Conservation (phyloP, 208 protist genomes). For the Trypanosoma vivax region DNA sequence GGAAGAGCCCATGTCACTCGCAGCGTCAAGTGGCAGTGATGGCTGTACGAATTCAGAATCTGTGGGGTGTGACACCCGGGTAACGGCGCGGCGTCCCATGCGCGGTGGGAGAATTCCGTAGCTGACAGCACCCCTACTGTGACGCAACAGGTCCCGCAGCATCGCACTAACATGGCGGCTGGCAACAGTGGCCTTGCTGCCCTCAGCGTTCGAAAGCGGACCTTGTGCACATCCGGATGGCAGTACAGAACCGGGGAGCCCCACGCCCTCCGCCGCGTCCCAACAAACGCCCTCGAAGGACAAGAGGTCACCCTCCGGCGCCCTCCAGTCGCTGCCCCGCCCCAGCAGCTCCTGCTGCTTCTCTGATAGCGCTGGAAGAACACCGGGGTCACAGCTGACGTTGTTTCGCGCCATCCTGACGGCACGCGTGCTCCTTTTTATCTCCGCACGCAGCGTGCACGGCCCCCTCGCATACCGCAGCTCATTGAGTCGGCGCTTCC, state of each 20-base stretch:
- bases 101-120: neutral
- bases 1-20: neutral
- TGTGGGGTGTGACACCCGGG: too few relatives aligned
- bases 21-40: neutral
- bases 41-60: too few relatives aligned
- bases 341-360: neutral
- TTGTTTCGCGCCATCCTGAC: neutral
- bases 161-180: neutral
- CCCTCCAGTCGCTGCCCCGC: neutral
- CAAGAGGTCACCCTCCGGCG: neutral
- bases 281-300: neutral
- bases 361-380: neutral
- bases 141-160: neutral
- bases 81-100: too few relatives aligned
- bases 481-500: neutral
- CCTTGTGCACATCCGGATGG: neutral
- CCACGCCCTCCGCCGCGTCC: too few relatives aligned
- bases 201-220: neutral
- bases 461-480: neutral
- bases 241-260: too few relatives aligned
- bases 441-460: slow-evolving; percentile 2
- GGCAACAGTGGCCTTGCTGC: neutral
- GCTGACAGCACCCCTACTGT: neutral
- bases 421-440: slow-evolving; percentile 3
- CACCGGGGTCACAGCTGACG: neutral